Base-by-base conservation (phyloP, 2,329 filamentous ascomycete species). In the Cytospora piceae region DNA sequence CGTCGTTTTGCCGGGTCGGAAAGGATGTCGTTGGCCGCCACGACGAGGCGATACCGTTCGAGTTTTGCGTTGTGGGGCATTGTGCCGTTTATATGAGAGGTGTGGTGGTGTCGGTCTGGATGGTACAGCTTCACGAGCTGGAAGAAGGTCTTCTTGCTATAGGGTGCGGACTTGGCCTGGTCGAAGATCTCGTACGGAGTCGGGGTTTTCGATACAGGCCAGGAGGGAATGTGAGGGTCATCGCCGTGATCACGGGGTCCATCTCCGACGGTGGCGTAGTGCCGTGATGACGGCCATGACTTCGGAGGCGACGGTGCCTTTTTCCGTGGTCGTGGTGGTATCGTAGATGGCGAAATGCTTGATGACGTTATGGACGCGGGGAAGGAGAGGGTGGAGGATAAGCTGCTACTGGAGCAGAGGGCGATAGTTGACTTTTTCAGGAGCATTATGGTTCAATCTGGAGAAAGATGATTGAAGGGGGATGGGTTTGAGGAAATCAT, bases 101-200 rank as follows among this genome's bases (percentile, higher is more conserved):
- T 76, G 61, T 81, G 75, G 67, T 80, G 77, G 66, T 79, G 76
- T 8, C 85, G 86, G 77, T 99, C 95, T 0, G 95, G 95, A 74
- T 99, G 95, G 79, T 99, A 99, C 56, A 96, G 82, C 80, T 98
- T 99, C 65, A 96, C 95, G 61, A 99, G 86, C 73, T 94, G 86
- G 77, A 96, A 95, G 83, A 93, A 99, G 67, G 87, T 87, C 53
- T 83, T 80, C 78, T 99, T 98, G 68, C 86, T 89, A 77, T 99
- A 98, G 2, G 87, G 85, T 17, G 87, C 87, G 65, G 81, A 80
- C 37, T 78, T 76, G 61, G 77, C 72, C 57, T 81, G 77, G 67
- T 85, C 82, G 73, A 98, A 89, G 74, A 99, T 92, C 73, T 98
- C 92, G 79, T 99, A 98, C 0, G 95, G 95, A 0, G 94, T 94